Evolutionary conservation across 139 green algal genomes (phyloP), one percentile per base, ranked within the genome.

Genomic region (Gonium pectorale): DNA sequence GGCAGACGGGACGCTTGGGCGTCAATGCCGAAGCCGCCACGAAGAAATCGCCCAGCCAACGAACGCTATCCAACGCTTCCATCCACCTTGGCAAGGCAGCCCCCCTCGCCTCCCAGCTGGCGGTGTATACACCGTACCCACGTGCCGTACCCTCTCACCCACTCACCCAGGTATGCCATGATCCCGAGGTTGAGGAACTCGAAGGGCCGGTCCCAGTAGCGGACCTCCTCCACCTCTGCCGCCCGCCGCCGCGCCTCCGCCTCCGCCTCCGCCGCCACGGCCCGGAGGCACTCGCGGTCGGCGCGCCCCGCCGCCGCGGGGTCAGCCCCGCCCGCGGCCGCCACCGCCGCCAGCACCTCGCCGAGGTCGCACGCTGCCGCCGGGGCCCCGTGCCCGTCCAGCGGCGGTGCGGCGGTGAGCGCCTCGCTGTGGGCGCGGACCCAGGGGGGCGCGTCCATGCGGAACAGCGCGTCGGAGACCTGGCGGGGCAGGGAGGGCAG

Each of bases 121-220:
- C n/a, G n/a, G n/a, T n/a, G n/a, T n/a, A n/a, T n/a, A n/a, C n/a
- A n/a, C n/a, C n/a, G n/a, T n/a, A n/a, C n/a, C n/a, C n/a, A n/a
- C n/a, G n/a, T n/a, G n/a, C 56, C 56, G 56, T n/a, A 4, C 68
- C 6, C 43, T 43, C 41, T 13, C n/a, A 1, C 13, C 2, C 49
- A 69, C 67, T 90, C 88, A 37, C 92, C 91, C 24, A 96, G 49
- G 59, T 93, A 95, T 0, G 92, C 93, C 91, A 96, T 87, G 38
- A 94, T 90, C 52, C 93, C 93, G 79, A 96, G 74, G 24, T 52
- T 87, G 29, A 94, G 86, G 80, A 93, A 93, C 75, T 94, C 85
- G 35, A 91, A 94, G 3, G 90, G 90, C 38, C 67, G 71, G 54
- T 86, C 66, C 75, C 75, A 82, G 75, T 82, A 82, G 31, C 73